These are phyloP conservation scores for Dichotomopilus funicola DNA, from an alignment of 2,329 filamentous ascomycete genomes.

Conservation along the genomic window DNA sequence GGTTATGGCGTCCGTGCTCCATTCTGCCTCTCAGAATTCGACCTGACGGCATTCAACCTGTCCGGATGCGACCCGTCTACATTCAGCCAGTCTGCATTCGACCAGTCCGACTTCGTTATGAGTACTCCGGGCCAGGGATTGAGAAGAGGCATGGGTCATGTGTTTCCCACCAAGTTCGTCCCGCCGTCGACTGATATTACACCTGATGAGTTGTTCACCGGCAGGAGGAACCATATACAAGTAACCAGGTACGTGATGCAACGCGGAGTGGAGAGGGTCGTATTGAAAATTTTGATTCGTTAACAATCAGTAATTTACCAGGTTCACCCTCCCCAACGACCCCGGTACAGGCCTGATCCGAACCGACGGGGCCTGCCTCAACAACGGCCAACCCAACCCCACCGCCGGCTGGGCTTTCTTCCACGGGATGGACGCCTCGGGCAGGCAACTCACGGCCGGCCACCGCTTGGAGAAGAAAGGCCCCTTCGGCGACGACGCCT, in stretches of 20 bases:
- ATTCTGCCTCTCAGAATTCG: no score
- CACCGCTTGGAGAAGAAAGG: constrained; percentile 39
- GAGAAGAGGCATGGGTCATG: constrained; percentile 27
- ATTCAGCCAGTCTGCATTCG: no score
- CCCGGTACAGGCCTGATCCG: constrained; percentile 33
- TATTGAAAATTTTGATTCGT: no score
- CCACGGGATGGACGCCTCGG: constrained; percentile 18
- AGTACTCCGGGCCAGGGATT: background rate
- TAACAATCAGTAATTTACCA: constrained; percentile 6
- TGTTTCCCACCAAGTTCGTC: constrained; percentile 30
- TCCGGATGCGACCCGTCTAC: no score
- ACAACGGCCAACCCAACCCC: constrained; percentile 35
- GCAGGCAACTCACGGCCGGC: constrained; percentile 16
- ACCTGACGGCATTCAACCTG: no score
- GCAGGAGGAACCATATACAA: background rate
- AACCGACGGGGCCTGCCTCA: constrained; percentile 40
- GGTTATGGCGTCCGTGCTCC: no score
- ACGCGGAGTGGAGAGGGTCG: no score
- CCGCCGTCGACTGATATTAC: constrained; percentile 20
- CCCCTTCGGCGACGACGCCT: constrained; percentile 31
- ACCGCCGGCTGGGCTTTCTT: constrained; percentile 37
- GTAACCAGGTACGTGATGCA: constrained; percentile 23
- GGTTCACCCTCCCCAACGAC: constrained; percentile 31
- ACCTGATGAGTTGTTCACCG: constrained; percentile 27
- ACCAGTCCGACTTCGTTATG: no score